phyloP scores from a whole-genome alignment of 257 asterid genomes.

The Nicotiana tabacum region DNA sequence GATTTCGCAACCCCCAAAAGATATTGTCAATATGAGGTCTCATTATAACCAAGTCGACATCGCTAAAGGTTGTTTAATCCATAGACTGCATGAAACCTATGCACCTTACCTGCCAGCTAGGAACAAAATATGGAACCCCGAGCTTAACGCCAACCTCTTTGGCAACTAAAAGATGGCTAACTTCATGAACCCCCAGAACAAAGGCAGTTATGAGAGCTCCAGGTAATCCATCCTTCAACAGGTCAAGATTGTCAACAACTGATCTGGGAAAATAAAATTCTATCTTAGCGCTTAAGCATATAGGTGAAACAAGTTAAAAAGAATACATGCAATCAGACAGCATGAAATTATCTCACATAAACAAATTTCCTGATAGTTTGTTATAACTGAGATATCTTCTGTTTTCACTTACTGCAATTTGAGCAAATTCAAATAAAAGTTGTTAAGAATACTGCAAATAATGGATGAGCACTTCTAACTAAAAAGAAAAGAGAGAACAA shows the following conservation, averaged over 20 bases:
- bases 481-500: neutral
- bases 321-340: neutral
- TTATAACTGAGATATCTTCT: neutral
- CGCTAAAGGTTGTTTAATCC: neutral
- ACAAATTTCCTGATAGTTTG: neutral
- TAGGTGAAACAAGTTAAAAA: neutral
- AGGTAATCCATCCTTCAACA: constrained; percentile 75
- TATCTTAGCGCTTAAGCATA: neutral
- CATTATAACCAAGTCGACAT: neutral
- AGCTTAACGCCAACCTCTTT: constrained; percentile 69
- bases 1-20: neutral
- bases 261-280: constrained; percentile 48
- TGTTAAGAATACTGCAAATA: neutral
- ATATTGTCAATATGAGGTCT: neutral
- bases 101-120: constrained; percentile 89
- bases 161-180: constrained; percentile 70
- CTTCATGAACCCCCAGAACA: constrained; percentile 73
- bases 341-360: neutral
- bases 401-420: neutral
- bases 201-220: constrained; percentile 93
- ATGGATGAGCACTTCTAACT: neutral
- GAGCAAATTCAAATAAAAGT: neutral
- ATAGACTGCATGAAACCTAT: constrained; percentile 13
- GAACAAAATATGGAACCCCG: constrained; percentile 89
- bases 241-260: constrained; percentile 57